Evolutionary conservation across 2,329 filamentous ascomycete species (phyloP), one percentile per base, ranked within the genome.

Genomic region (Aureobasidium musti): DNA sequence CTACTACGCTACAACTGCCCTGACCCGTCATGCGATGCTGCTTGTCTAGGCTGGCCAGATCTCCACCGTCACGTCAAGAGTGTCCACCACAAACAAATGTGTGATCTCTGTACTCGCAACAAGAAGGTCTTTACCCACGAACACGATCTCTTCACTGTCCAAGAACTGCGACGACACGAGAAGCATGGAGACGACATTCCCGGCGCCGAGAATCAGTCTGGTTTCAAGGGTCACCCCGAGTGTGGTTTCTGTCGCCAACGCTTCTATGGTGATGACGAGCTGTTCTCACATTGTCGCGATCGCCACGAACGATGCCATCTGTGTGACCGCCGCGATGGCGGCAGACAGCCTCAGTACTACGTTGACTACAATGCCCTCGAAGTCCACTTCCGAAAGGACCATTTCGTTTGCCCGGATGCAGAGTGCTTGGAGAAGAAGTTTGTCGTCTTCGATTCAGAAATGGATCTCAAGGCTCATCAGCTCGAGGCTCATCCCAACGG

Each of bases 81-180:
- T 63, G 86, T 85, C 67, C 95, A 99, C 80, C 84, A 89, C 70
- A 96, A 94, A 80, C 89, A 91, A 75, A 93, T 96, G 89, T 96
- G 87, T 78, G 92, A 97, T 77, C 83, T 97, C 13, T 97, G 93
- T 78, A 91, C 93, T 7, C 84, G 92, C 68, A 93, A 97, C 81
- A 99, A 99, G 80, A 97, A 97, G 75, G 92, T 97, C 39, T 99
- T 99, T 73, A 97, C 95, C 1, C 95, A 99, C 79, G 95, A 99
- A 78, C 95, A 99, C 76, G 91, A 96, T 69, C 84, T 99, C 1
- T 98, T 97, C 77, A 89, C 91, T 0, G 85, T 87, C 69, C 86
- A 88, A 69, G 91, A 94, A 71, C 82, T 98, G 59, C 88, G 91
- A 71, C 90, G 87, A 73, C 95, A 99, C 77, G 96, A 98, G 84